These are phyloP conservation scores for Hypoxylon sp. DNA, from an alignment of 2,329 filamentous ascomycete genomes.

Conservation along the genomic window DNA sequence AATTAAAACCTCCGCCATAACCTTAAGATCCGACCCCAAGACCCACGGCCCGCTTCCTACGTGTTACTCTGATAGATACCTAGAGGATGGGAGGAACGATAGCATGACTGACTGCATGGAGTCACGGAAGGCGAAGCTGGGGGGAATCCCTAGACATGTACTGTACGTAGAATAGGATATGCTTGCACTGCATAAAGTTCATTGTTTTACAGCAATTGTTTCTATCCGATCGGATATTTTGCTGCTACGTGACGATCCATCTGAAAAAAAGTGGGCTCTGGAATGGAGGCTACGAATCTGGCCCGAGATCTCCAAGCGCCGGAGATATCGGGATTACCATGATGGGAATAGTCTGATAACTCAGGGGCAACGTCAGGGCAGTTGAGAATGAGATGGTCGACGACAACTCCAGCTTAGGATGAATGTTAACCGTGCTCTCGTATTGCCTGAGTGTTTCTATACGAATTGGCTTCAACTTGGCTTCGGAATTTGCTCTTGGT, in stretches of 20 bases:
- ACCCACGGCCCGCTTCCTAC: conserved; percentile 44
- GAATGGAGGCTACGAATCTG: neutral
- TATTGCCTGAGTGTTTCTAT: neutral
- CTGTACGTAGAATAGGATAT: conserved; percentile 51
- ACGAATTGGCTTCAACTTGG: neutral
- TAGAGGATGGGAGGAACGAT: conserved; percentile 46
- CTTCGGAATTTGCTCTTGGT: neutral
- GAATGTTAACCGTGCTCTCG: neutral
- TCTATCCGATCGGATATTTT: neutral
- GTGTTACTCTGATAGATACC: conserved; percentile 47
- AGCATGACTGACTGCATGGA: conserved; percentile 50
- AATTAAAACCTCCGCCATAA: conserved; percentile 50
- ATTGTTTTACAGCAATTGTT: conserved; percentile 13
- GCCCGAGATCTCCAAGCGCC: neutral
- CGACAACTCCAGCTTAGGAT: neutral
- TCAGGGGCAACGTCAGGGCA: neutral
- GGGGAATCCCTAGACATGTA: conserved; percentile 47
- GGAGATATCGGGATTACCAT: neutral
- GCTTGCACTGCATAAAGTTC: conserved; percentile 43
- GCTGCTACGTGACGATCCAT: neutral
- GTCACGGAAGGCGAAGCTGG: conserved; percentile 49
- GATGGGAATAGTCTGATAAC: neutral
- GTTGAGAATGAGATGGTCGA: neutral
- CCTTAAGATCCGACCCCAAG: conserved; percentile 39
- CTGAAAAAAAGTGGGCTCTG: neutral